Percentiles rank a stretch among this genome's conserved stretches.
phyloP scores from a whole-genome alignment of 441 rosid species.

The Mallotus repandus region DNA sequence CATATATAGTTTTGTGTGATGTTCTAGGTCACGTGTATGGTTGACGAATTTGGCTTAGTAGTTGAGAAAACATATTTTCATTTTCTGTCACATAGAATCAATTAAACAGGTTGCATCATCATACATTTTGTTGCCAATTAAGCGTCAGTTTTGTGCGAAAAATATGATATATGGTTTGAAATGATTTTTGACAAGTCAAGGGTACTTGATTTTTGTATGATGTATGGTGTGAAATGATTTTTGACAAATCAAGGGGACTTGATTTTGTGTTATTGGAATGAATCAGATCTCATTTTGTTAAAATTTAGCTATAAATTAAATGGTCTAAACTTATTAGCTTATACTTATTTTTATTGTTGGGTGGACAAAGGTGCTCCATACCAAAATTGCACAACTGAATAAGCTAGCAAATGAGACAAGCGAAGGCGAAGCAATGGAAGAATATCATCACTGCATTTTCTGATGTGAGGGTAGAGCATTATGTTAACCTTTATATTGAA shows the following conservation, averaged over 20 bases:
- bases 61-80: neutral
- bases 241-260: no score
- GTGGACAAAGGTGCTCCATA: conserved; percentile 65
- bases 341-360: neutral
- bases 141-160: neutral
- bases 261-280: neutral
- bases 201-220: no score
- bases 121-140: neutral
- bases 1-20: neutral
- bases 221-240: neutral
- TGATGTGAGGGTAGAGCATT: no score
- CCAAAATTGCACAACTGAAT: conserved; percentile 71
- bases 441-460: conserved; percentile 22
- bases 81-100: neutral
- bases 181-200: no score
- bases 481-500: no score
- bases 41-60: neutral
- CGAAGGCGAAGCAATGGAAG: conserved; percentile 75
- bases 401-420: conserved; percentile 53
- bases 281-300: neutral
- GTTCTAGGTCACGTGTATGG: no score
- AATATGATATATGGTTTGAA: no score
- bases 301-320: no score
- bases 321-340: no score
- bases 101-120: neutral